These are phyloP conservation scores for Pistacia integerrima DNA, from an alignment of 345 rosid species.

Conservation along the genomic window DNA sequence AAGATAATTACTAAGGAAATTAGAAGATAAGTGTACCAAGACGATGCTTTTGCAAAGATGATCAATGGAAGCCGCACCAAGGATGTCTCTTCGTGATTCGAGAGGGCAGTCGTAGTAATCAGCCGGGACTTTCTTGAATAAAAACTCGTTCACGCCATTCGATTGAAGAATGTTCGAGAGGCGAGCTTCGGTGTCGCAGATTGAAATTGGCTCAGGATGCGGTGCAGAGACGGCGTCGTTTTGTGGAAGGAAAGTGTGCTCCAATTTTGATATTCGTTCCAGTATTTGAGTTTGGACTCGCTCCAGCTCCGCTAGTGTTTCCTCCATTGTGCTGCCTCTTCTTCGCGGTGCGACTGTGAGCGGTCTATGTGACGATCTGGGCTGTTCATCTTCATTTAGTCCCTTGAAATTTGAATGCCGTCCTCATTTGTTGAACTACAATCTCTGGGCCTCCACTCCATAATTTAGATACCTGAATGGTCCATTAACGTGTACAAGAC, in stretches of 20 bases:
- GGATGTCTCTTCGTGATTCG: conserved; percentile 69
- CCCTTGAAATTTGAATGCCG: no score
- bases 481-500: no score
- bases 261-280: conserved; percentile 51
- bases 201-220: conserved; percentile 15
- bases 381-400: not conserved
- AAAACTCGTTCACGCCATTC: conserved; percentile 55
- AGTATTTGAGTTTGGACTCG: conserved; percentile 56
- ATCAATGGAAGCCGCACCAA: conserved; percentile 69
- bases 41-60: conserved; percentile 97
- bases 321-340: conserved; percentile 36
- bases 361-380: not conserved
- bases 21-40: conserved; percentile 44
- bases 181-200: conserved; percentile 49
- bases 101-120: conserved; percentile 82
- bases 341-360: no score
- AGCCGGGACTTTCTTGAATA: conserved; percentile 56
- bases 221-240: conserved; percentile 14
- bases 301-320: conserved; percentile 58
- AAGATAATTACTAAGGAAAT: not conserved
- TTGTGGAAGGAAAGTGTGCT: conserved; percentile 37
- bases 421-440: not conserved
- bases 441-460: not conserved
- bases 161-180: conserved; percentile 67
- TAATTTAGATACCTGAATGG: no score